Conservation (phyloP, 1,284 basidiomycete genomes). For the Bondarzewia mesenterica region DNA sequence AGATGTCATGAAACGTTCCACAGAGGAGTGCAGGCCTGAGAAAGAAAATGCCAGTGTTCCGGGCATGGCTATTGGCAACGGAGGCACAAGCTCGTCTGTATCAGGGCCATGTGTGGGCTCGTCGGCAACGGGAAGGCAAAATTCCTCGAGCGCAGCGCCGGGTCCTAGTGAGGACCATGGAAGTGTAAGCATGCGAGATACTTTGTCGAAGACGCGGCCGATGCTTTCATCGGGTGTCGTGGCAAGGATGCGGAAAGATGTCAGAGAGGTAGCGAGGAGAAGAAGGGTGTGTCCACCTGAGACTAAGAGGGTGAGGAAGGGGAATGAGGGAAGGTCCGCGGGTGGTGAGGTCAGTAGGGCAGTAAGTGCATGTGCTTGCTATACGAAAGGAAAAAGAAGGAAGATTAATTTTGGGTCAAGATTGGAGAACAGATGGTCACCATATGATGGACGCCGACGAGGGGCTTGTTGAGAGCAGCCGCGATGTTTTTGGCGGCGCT, state of each 20-base stretch:
- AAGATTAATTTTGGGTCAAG: not conserved
- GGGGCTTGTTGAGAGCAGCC: slow-evolving; percentile 65
- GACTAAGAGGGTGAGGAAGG: slow-evolving; percentile 82
- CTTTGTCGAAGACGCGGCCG: slow-evolving; percentile 76
- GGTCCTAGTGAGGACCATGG: slow-evolving; percentile 54
- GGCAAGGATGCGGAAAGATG: slow-evolving; percentile 64
- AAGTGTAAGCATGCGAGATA: slow-evolving; percentile 60
- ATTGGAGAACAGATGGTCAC: slow-evolving; percentile 33
- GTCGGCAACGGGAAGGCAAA: slow-evolving; percentile 30
- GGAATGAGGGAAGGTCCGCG: slow-evolving; percentile 55
- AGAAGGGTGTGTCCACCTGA: slow-evolving; percentile 91
- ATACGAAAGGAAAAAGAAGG: slow-evolving; percentile 5
- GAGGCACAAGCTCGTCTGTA: not conserved
- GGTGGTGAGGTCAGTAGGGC: slow-evolving; percentile 60
- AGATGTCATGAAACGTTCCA: slow-evolving; percentile 43
- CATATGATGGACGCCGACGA: slow-evolving; percentile 94
- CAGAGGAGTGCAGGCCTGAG: slow-evolving; percentile 60
- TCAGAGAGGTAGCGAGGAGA: slow-evolving; percentile 57
- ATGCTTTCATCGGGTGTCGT: slow-evolving; percentile 74
- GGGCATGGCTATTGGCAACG: slow-evolving; percentile 45
- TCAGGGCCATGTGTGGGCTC: not conserved
- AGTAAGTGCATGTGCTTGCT: slow-evolving; percentile 95
- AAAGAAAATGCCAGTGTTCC: slow-evolving; percentile 66
- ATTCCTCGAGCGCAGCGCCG: slow-evolving; percentile 74
- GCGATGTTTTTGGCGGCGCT: slow-evolving; percentile 80